Evolutionary conservation across 1,284 basidiomycete genomes (phyloP).

Genomic region (Heimioporus punctisporus): DNA sequence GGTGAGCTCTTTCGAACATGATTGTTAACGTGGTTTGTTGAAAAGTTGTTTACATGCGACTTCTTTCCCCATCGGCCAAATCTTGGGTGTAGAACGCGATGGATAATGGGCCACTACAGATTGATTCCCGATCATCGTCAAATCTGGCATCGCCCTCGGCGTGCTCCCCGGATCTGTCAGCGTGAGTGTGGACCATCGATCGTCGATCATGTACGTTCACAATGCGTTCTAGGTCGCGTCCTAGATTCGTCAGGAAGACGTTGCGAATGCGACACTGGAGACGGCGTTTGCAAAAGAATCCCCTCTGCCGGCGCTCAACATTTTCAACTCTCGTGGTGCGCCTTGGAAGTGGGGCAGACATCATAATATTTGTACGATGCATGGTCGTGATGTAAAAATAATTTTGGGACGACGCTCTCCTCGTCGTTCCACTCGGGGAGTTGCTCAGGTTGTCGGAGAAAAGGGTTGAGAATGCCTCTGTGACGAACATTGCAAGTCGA

Average conservation of each 20-base stretch:
- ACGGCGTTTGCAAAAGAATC: conserved; percentile 7
- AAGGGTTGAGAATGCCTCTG: conserved; percentile 15
- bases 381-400: conserved; percentile 6
- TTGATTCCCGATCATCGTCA: conserved; percentile 35
- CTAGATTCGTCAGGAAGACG: conserved; percentile 24
- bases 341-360: conserved; percentile 13
- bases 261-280: conserved; percentile 20
- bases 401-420: conserved; percentile 6
- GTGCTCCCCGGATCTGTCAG: conserved; percentile 28
- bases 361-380: conserved; percentile 13
- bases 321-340: conserved; percentile 24
- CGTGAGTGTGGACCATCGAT: too few species aligned
- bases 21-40: too few species aligned
- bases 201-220: too few species aligned
- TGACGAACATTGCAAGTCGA: conserved; percentile 23
- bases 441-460: conserved; percentile 26
- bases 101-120: conserved; percentile 35
- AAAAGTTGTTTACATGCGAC: conserved; percentile 23
- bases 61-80: conserved; percentile 34
- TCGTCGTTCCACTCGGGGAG: conserved; percentile 21
- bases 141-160: conserved; percentile 27
- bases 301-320: conserved; percentile 15
- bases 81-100: conserved; percentile 27
- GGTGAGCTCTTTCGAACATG: too few species aligned
- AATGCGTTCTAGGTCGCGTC: conserved; percentile 15